Base-by-base conservation (phyloP, 306 rosid species). In the Cucurbita ficifolia region DNA sequence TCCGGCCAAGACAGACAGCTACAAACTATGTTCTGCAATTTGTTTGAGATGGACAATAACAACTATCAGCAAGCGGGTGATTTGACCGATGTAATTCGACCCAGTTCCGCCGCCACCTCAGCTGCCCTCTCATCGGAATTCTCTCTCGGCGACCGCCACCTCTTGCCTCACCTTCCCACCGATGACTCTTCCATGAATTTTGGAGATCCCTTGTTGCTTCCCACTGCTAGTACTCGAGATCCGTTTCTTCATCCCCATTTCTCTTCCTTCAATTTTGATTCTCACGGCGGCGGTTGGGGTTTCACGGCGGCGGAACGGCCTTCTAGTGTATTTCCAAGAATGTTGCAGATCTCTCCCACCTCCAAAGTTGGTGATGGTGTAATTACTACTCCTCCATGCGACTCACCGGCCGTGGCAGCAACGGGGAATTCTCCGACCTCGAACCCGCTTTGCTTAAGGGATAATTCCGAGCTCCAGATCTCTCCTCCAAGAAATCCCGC, bases 271-370 rank as follows among this genome's bases (percentile, higher is more conserved):
- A 57, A 73, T 42, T 54, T 53, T 22, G 50, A 22, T 56, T 55
- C 76, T 5, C 5, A 75, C 46, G 63, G 79, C 43, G 68, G 58
- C 18, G 42, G 22, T 22, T 17, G 36, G 59, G 39, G 46, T 22
- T 36, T 51, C 24, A 76, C 72, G 24, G 75, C 76, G 35, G 71
- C 48, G 39, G 81, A 59, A 43, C 51, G 78, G 70, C 81, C 88
- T 42, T 76, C 79, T 39, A 87, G 86, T 79, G 84, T 84, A 81
- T 88, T 93, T 80, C 90, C 98, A 5, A 78, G 86, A 48, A 84
- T 90, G 90, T 85, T 88, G 84, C 96, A 93, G 96, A 93, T 93
- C 93, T 88, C 95, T 65, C 93, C 96, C 10, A 78, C 74, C 76
- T 53, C 84, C 65, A 84, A 81, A 81, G 11, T 84, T 42, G 72